A percentile compares a stretch with the other conserved stretches of the same genome.
Conservation (phyloP, 2,329 filamentous ascomycete genomes). For the Apiospora koreana region DNA sequence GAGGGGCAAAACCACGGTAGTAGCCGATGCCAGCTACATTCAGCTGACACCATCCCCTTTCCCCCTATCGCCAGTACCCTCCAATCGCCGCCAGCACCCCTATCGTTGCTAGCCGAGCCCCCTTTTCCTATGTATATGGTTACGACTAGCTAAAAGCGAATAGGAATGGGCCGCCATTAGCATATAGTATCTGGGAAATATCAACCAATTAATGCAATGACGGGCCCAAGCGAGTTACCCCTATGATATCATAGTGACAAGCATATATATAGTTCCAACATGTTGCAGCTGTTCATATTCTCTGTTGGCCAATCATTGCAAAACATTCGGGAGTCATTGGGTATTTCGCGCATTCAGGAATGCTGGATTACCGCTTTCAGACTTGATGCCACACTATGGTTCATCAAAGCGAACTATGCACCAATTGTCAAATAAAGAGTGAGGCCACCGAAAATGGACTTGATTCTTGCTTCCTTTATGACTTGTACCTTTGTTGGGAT, state of each 20-base stretch:
- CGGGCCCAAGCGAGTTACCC: background rate
- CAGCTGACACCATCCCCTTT: too few relatives aligned
- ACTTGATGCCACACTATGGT: background rate
- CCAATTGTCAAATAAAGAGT: background rate
- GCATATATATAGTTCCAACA: background rate
- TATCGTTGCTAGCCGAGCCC: too few relatives aligned
- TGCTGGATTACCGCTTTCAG: background rate
- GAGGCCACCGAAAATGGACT: background rate
- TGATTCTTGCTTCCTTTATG: background rate
- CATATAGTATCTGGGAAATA: background rate
- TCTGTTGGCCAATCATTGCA: background rate
- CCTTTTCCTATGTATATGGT: too few relatives aligned
- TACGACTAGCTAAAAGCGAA: too few relatives aligned
- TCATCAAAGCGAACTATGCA: background rate
- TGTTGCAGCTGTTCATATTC: too few relatives aligned
- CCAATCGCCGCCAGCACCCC: too few relatives aligned
- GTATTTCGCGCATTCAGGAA: background rate
- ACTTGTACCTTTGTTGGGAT: background rate
- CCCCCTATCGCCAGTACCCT: too few relatives aligned
- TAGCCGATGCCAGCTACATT: too few relatives aligned
- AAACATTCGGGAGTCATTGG: too few relatives aligned
- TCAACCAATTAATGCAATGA: background rate
- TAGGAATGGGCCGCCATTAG: background rate
- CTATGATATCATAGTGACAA: background rate
- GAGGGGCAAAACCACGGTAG: too few relatives aligned